Evolutionary conservation across 192 early-diverging fungal species (phyloP), one percentile per base, ranked within the genome.

Genomic region (Coemansia sp.): DNA sequence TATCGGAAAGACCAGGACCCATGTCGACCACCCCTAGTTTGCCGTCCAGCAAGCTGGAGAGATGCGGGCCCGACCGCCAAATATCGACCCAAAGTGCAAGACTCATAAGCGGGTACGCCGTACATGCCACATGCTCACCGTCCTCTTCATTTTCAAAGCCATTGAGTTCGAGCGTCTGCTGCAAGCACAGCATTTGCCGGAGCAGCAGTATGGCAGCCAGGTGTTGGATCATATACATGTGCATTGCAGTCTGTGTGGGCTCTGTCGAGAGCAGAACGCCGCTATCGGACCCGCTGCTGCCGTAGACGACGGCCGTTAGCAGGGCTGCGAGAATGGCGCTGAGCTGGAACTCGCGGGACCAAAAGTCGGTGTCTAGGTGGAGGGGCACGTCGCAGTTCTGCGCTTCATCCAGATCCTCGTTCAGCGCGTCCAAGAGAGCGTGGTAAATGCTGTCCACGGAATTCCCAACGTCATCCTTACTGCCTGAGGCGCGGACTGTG

Each of bases 261-360:
- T 57, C 34, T 38, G 14, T 13, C 9, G 53, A 57, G 2, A 52
- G 20, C 10, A 41, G 53, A 15, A 10, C 19, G 13, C 17, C 55
- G 35, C 34, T 33, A 20, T 57, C 33, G n/a, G 55, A 57, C 9
- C 14, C 33, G 0, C 42, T 36, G 7, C 19, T 25, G 48, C 61
- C 45, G 49, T 52, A 29, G 9, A 61, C 36, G 2, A 49, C 41
- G 20, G 33, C 36, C 0, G 79, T 70, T 19, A 69, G 49, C 32
- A 81, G 63, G 10, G 70, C 62, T 0, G 70, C 79, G 41, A 81
- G 29, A 6, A 62, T 59, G 22, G 71, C 73, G 49, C 73, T 63
- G 43, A 75, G 66, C 60, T 73, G 73, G 61, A 67, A 81, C 46
- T 75, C 79, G 66, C 69, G 66, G 40, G 64, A 48, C 73, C 79